Evolutionary conservation across 208 protist genomes (phyloP).

Genomic region (Crithidia acanthocephali): DNA sequence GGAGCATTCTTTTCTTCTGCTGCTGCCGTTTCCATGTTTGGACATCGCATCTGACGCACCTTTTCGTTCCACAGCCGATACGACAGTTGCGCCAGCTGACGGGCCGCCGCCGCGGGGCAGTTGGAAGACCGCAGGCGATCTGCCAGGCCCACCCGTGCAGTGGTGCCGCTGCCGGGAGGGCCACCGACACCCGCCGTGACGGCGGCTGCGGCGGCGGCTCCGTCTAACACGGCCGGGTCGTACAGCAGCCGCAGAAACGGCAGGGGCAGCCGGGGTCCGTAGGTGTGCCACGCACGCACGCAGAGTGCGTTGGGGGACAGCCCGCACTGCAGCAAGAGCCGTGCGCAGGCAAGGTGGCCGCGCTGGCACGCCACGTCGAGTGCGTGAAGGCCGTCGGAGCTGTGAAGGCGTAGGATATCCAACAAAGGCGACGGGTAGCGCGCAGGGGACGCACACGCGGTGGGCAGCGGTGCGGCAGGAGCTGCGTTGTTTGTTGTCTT

Average conservation of each 20-base stretch:
- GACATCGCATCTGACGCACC: conserved; percentile 17
- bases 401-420: conserved; percentile 2
- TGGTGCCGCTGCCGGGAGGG: no score
- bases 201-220: not conserved
- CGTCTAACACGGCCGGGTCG: conserved; percentile 29
- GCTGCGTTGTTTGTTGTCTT: not conserved
- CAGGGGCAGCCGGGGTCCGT: conserved; percentile 13
- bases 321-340: conserved; percentile 21
- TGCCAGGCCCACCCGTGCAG: conserved; percentile 12
- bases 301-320: conserved; percentile 22
- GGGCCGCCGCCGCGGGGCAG: conserved; percentile 34
- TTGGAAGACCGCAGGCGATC: conserved; percentile 29
- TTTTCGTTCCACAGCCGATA: conserved; percentile 52
- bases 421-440: not conserved
- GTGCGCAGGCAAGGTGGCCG: conserved; percentile 15
- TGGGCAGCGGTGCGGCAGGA: not conserved
- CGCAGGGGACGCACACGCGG: not conserved
- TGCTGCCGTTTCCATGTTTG: not conserved
- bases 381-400: conserved; percentile 10
- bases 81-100: conserved; percentile 40
- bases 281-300: conserved; percentile 1
- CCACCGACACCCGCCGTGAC: no score
- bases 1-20: not conserved
- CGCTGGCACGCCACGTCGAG: conserved; percentile 25
- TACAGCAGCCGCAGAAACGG: conserved; percentile 28